Evolutionary conservation across 176 grass and related monocot genomes (phyloP), one percentile per base, ranked within the genome.

Genomic region (Phyllostachys edulis): DNA sequence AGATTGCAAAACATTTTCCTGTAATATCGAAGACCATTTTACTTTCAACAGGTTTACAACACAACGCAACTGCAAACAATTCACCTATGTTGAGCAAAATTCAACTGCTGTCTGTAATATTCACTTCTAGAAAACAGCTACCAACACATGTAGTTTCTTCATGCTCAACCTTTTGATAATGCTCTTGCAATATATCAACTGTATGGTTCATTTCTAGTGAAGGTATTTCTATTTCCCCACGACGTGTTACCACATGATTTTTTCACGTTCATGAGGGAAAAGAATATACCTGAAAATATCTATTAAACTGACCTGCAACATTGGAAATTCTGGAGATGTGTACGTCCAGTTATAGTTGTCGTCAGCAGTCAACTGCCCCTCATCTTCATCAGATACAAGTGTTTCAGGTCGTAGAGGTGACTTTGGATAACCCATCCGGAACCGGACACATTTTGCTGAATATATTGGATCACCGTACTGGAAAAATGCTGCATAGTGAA

Each of bases 1-100:
- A 52, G 87, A 92, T 55, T 94, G 94, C 57, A 90, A 57, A 54
- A 82, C 59, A 85, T 88, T 94, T 88, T 92, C 87, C 91, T 97
- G 84, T 2, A 82, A 75, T 38, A 84, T 66, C 46, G 21, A 13
- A 27, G 32, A 63, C 59, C 17, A 81, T 87, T 55, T 85, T 67
- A 78, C 67, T 45, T 83, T 26, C 51, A 52, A 15, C 49, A 82
- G 62, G 3, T 61, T 61, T 69, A 21, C 50, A 21, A 6, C 27
- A 70, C 6, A 41, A 29, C 14, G 4, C 17, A 21, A 74, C 59
- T 13, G 36, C 23, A 80, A 63, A 62, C 39, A 63, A 34, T 5
- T 38, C 73, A 20, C 14, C 38, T 77, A 78, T 85, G 4, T 49
- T 44, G 59, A 64, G 1, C 37, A 69, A 85, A 76, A 36, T 4